Conservation (phyloP, 805 yeast genomes). For the Barnettozyma vustinii region DNA sequence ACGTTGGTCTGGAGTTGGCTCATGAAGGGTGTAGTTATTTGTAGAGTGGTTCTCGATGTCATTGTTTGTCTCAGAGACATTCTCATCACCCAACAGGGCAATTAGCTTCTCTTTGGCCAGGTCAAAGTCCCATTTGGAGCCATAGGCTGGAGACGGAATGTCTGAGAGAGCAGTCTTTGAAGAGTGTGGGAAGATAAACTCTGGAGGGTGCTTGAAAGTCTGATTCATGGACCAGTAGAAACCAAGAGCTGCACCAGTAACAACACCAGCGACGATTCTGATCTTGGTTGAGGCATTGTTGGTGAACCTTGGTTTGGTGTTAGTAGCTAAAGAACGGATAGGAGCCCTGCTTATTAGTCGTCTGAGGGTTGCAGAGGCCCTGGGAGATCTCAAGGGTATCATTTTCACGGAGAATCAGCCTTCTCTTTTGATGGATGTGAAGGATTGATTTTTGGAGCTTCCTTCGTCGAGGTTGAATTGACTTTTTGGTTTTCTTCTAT, state of each 20-base stretch:
- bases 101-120: constrained; percentile 18
- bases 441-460: not conserved
- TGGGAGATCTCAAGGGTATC: not conserved
- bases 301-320: not conserved
- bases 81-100: constrained; percentile 28
- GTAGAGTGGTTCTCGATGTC: constrained; percentile 41
- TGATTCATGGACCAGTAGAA: constrained; percentile 25
- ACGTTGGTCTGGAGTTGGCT: constrained; percentile 40
- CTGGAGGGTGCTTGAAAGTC: constrained; percentile 21
- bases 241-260: constrained; percentile 18
- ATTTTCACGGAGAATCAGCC: not conserved
- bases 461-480: not conserved
- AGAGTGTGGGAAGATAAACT: constrained; percentile 25
- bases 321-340: not conserved
- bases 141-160: constrained; percentile 23
- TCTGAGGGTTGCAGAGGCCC: not conserved
- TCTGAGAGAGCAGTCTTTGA: constrained; percentile 21
- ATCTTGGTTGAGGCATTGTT: constrained; percentile 5
- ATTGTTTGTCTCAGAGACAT: constrained; percentile 17
- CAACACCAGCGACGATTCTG: constrained; percentile 14
- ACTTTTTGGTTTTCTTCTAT: not conserved
- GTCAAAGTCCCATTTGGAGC: constrained; percentile 24
- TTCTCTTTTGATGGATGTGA: not conserved
- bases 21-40: constrained; percentile 45
- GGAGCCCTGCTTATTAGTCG: not conserved